Percentiles rank a stretch among this genome's conserved stretches.
phyloP scores from a whole-genome alignment of 495 filamentous ascomycete species.

The Oleoguttula mirabilis region DNA sequence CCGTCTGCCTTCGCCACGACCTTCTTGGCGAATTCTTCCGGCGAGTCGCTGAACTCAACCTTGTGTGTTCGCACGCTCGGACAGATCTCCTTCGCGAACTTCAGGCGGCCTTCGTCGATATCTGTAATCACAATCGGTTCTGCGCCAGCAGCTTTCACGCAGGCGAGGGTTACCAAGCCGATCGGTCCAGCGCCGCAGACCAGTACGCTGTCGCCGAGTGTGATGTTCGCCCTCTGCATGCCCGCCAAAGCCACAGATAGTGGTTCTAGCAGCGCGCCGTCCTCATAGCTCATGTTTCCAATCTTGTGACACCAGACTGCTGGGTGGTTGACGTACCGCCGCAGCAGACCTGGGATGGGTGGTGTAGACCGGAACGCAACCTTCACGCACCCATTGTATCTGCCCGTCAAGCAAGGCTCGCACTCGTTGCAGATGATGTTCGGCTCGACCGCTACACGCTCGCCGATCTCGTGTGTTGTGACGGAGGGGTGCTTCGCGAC shows the following conservation, averaged over 20 bases:
- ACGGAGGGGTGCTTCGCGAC: conserved; percentile 73
- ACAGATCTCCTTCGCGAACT: conserved; percentile 68
- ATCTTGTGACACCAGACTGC: conserved; percentile 92
- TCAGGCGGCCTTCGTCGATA: conserved; percentile 72
- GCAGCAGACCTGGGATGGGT: conserved; percentile 74
- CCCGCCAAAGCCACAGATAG: conserved; percentile 75
- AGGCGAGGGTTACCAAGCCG: conserved; percentile 72
- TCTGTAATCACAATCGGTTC: conserved; percentile 83
- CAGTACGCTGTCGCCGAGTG: conserved; percentile 69
- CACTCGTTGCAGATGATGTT: conserved; percentile 81
- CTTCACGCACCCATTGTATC: conserved; percentile 83
- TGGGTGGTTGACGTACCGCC: conserved; percentile 86
- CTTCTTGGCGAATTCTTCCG: conserved; percentile 56
- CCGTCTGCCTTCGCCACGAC: conserved; percentile 57
- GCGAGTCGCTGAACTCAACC: conserved; percentile 50
- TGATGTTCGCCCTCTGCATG: conserved; percentile 64
- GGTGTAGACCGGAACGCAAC: conserved; percentile 82
- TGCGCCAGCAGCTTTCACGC: conserved; percentile 69
- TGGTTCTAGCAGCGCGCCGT: conserved; percentile 78
- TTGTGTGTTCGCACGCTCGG: conserved; percentile 65
- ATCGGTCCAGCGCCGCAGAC: conserved; percentile 89
- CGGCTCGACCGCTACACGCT: conserved; percentile 83
- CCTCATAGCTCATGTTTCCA: conserved; percentile 69
- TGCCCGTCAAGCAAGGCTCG: conserved; percentile 78
- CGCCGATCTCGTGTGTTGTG: conserved; percentile 59